Percentiles rank a stretch among this genome's conserved stretches.
These are phyloP conservation scores for Hypomyces perniciosus DNA, from an alignment of 2,329 filamentous ascomycete genomes.

Conservation along the genomic window DNA sequence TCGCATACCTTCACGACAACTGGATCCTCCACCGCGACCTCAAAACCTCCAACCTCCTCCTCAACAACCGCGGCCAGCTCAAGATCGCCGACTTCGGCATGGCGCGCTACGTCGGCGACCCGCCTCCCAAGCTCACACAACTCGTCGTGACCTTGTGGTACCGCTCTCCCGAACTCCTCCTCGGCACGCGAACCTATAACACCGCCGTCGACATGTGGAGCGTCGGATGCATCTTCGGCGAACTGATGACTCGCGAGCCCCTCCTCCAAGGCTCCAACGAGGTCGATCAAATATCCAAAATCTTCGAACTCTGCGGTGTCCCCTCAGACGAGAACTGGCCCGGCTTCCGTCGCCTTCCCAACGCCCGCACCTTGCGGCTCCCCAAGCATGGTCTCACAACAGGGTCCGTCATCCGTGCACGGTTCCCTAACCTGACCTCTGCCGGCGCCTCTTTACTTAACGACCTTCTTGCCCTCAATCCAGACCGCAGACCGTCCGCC, in stretches of 20 bases:
- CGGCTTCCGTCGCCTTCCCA: conserved; percentile 76
- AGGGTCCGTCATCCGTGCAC: conserved; percentile 59
- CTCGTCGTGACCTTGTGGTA: conserved; percentile 98
- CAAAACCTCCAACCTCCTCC: conserved; percentile 87
- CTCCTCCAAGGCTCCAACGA: conserved; percentile 86
- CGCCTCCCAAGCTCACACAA: conserved; percentile 73
- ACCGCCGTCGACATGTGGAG: conserved; percentile 89
- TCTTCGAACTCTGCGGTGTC: conserved; percentile 84
- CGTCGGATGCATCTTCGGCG: conserved; percentile 90
- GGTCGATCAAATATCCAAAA: conserved; percentile 79
- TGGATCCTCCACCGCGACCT: conserved; percentile 93
- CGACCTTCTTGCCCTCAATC: conserved; percentile 68
- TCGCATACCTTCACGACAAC: conserved; percentile 78
- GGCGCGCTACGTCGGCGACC: conserved; percentile 82
- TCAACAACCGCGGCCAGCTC: conserved; percentile 90
- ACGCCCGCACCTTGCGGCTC: conserved; percentile 73
- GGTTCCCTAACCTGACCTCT: conserved; percentile 74
- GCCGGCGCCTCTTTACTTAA: conserved; percentile 67
- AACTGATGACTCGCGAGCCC: conserved; percentile 77
- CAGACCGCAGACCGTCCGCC: conserved; percentile 63
- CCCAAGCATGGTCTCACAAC: conserved; percentile 41
- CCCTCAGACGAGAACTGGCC: conserved; percentile 83
- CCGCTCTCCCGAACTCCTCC: conserved; percentile 80
- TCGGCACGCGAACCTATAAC: conserved; percentile 72
- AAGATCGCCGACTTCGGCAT: conserved; percentile 98